Conservation (phyloP, 2,329 filamentous ascomycete genomes). For the Microsporum canis region DNA sequence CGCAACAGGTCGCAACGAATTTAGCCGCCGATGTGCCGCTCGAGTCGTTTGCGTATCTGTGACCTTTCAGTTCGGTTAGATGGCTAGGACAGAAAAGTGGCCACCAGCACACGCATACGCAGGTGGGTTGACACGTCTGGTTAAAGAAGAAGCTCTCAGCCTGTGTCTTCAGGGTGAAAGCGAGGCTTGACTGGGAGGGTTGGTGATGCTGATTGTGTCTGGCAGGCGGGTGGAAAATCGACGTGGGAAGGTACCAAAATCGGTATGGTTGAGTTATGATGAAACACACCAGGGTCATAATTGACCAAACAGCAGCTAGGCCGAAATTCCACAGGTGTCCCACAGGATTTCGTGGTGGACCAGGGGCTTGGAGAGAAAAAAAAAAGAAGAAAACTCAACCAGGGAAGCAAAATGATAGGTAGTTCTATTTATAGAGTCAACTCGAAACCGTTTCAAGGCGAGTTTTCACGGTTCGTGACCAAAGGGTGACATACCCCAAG, state of each 20-base stretch:
- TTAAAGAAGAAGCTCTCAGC: neutral
- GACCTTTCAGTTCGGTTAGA: neutral
- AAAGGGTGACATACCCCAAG: neutral
- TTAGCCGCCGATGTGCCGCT: neutral
- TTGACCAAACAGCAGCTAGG: slow-evolving; percentile 2
- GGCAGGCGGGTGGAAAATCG: slow-evolving; percentile 2
- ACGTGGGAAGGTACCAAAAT: slow-evolving; percentile 5
- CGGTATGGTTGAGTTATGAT: slow-evolving; percentile 6
- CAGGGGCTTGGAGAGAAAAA: slow-evolving; percentile 2
- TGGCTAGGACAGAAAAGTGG: neutral
- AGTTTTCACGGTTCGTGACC: neutral
- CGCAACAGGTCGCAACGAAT: neutral
- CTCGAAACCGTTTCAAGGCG: slow-evolving; percentile 6
- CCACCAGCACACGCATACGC: neutral
- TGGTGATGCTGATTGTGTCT: neutral
- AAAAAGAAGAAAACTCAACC: neutral
- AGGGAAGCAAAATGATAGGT: slow-evolving; percentile 1
- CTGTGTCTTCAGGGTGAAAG: neutral
- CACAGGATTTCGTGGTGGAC: slow-evolving; percentile 5
- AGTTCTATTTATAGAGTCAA: slow-evolving; percentile 5
- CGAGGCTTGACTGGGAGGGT: neutral
- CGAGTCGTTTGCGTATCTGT: neutral
- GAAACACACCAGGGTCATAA: slow-evolving; percentile 7
- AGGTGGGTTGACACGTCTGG: neutral
- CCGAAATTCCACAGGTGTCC: slow-evolving; percentile 1